Evolutionary conservation across 2,329 filamentous ascomycete species (phyloP).

Genomic region (Hypoxylon sp.): DNA sequence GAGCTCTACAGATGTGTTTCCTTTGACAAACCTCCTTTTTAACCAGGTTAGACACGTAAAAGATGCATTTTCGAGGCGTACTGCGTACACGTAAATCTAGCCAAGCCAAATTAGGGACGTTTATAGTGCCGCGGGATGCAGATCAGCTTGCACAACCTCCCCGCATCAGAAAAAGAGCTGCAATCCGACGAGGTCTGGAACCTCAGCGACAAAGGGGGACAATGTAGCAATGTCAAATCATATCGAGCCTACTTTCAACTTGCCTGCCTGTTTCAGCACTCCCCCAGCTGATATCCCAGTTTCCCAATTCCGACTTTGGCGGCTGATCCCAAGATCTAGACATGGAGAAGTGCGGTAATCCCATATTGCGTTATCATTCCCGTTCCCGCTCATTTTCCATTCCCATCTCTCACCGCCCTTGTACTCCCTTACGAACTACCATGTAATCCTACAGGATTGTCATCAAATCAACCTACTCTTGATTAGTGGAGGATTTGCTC

Average conservation of each 20-base stretch:
- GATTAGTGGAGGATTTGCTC: slow-evolving; percentile 40
- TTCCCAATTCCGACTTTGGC: slow-evolving; percentile 38
- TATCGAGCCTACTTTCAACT: slow-evolving; percentile 37
- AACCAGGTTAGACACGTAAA: slow-evolving; percentile 13
- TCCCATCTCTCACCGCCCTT: slow-evolving; percentile 41
- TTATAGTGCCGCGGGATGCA: slow-evolving; percentile 39
- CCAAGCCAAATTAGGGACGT: slow-evolving; percentile 33
- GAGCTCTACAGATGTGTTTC: slow-evolving; percentile 20
- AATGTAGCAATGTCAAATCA: slow-evolving; percentile 35
- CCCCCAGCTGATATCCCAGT: slow-evolving; percentile 37
- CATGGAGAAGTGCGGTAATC: slow-evolving; percentile 43
- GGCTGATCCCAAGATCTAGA: slow-evolving; percentile 44
- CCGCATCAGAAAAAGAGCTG: slow-evolving; percentile 38
- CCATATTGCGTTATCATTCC: slow-evolving; percentile 45
- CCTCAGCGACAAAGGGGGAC: slow-evolving; percentile 25
- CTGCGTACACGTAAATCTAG: slow-evolving; percentile 33
- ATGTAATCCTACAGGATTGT: slow-evolving; percentile 38
- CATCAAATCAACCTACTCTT: slow-evolving; percentile 23
- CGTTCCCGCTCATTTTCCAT: slow-evolving; percentile 33
- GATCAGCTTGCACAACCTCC: slow-evolving; percentile 43
- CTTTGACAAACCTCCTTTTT: slow-evolving; percentile 19
- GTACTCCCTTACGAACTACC: slow-evolving; percentile 18
- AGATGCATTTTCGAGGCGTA: slow-evolving; percentile 26
- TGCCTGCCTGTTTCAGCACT: slow-evolving; percentile 48
- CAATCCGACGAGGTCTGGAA: slow-evolving; percentile 40